These are phyloP conservation scores for Talaromyces nanjingensis DNA, from an alignment of 495 filamentous ascomycete species.

Conservation along the genomic window DNA sequence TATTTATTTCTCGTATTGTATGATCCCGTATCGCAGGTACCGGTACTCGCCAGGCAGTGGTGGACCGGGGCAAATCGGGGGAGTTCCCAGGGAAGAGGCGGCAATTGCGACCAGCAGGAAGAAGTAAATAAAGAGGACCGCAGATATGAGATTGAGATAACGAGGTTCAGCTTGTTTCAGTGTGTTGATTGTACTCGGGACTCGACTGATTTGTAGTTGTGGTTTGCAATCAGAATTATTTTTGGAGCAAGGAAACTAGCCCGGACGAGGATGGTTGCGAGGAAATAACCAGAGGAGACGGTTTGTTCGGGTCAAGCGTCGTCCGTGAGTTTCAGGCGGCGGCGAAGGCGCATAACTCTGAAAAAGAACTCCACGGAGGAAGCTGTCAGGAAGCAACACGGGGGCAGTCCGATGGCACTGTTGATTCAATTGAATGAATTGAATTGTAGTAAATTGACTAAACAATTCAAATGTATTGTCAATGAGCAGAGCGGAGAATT, in stretches of 20 bases:
- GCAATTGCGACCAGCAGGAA: not conserved
- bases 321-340: not conserved
- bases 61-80: conserved; percentile 5
- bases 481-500: not conserved
- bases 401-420: not conserved
- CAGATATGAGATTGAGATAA: not conserved
- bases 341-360: conserved; percentile 1
- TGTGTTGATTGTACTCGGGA: not conserved
- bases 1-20: not conserved
- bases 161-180: not conserved
- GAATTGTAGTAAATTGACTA: not conserved
- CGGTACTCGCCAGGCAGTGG: not conserved
- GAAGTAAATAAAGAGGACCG: not conserved
- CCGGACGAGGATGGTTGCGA: not conserved
- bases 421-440: not conserved
- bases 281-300: not conserved
- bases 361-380: conserved; percentile 2
- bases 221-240: conserved; percentile 1
- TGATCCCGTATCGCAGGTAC: not conserved
- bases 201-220: conserved; percentile 3
- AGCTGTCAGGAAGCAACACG: too few species aligned
- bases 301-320: not conserved
- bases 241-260: conserved; percentile 14
- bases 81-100: not conserved
- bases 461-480: not conserved